Base-by-base conservation (phyloP, 495 filamentous ascomycete genomes). In the Aspergillus biplanus region DNA sequence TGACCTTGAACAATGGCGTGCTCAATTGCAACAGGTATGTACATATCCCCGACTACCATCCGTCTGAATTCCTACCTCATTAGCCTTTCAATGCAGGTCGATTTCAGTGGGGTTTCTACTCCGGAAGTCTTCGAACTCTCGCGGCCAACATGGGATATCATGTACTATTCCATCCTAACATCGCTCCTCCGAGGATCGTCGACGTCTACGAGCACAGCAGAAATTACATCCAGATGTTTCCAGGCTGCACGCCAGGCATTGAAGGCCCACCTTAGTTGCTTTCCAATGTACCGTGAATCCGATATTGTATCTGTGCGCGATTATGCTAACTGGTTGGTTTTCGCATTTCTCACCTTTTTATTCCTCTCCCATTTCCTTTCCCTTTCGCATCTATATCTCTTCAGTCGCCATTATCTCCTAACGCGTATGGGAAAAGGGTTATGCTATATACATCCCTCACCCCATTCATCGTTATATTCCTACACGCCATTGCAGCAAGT, bases 381-480 rank as follows among this genome's bases (percentile, higher is more conserved):
- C 13, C 47, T 33, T 8, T 16, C 18, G 13, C 4, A 18, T 53
- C 8, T 21, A 4, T 31, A 6, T 34, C 56, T 39, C 18, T 33
- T 46, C 42, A 9, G 11, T 2, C 35, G n/a, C 11, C 11, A 44
- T 13, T 13, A 44, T 7, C 11, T 7, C n/a, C 34, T 39, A 44
- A 56, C 34, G 5, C 4, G 12, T 2, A 27, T 42, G 21, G 21
- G 2, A 27, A 42, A 37, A 72, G 69, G 67, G 59, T 70, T 7
- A 55, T 68, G 5, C 47, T 72, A 0, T 70, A 65, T 33, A 63
- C 65, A 4, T 68, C 67, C 9, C 68, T 72, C 33, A 70, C 65
- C 6, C 67, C 67, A 2, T 68, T 72, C 44, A 65, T 72, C 44
- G 70, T 69, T 0, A 63, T 69, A 8, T 70, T 72, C 42, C 67